phyloP scores from a whole-genome alignment of 2,329 filamentous ascomycete species.

The Aspergillus novoparasiticus region DNA sequence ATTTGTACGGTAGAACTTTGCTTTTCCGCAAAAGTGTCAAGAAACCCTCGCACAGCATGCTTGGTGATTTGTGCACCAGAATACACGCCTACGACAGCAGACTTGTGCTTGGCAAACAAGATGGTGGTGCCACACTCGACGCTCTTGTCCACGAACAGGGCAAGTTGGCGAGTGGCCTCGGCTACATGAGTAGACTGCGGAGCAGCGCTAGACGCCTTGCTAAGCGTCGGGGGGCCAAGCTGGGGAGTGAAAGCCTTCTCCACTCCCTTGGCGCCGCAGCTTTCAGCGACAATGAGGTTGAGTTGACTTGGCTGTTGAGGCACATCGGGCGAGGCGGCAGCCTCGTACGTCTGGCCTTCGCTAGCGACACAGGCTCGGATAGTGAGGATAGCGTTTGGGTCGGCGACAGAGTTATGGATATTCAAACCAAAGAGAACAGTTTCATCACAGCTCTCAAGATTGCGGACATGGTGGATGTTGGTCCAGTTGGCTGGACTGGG shows the following conservation, averaged over 20 bases:
- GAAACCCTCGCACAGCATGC: not conserved
- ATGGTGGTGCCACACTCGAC: not conserved
- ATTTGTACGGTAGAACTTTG: not conserved
- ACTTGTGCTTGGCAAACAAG: not conserved
- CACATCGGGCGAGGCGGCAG: not conserved
- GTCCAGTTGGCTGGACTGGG: conserved; percentile 1
- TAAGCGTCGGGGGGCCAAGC: not conserved
- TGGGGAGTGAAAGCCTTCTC: not conserved
- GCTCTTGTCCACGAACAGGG: not conserved
- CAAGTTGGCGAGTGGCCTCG: not conserved
- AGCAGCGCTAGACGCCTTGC: not conserved
- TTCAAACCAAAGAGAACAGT: conserved; percentile 6
- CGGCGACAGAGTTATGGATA: not conserved
- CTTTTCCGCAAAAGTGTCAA: not conserved
- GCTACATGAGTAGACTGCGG: not conserved
- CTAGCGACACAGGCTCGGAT: not conserved
- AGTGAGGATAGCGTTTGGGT: not conserved
- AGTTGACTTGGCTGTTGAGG: not conserved
- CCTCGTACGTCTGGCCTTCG: not conserved
- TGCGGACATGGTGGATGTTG: not conserved
- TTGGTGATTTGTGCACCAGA: not conserved
- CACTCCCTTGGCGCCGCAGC: not conserved
- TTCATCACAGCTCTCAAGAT: not conserved
- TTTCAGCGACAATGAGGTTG: not conserved
- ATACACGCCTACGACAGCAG: not conserved